Conservation (phyloP, 2,329 filamentous ascomycete genomes). For the Huntiella abstrusa region DNA sequence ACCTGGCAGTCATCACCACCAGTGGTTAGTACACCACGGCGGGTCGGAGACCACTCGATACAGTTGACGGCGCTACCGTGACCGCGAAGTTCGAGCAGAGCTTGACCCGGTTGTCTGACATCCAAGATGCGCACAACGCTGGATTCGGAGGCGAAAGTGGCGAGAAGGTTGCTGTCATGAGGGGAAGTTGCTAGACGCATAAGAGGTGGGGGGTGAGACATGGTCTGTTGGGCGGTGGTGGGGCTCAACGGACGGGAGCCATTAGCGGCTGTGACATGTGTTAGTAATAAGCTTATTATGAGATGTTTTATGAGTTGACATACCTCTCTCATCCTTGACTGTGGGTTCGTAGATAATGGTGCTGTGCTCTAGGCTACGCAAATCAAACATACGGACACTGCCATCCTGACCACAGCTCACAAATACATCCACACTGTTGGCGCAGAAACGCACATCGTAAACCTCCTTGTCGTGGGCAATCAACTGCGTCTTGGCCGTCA, state of each 20-base stretch:
- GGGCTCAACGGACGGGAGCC: constrained; percentile 47
- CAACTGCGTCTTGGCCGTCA: constrained; percentile 93
- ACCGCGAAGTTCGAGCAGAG: constrained; percentile 78
- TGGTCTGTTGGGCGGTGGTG: constrained; percentile 57
- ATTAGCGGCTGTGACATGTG: constrained; percentile 26
- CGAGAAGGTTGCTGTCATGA: constrained; percentile 84
- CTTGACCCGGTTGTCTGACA: constrained; percentile 88
- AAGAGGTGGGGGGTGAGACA: constrained; percentile 58
- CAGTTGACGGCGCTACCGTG: constrained; percentile 75
- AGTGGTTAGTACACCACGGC: constrained; percentile 74
- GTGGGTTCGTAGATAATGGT: constrained; percentile 98
- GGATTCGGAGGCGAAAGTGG: constrained; percentile 92
- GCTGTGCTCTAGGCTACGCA: constrained; percentile 88
- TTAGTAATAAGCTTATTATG: not conserved
- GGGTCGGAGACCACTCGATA: constrained; percentile 83
- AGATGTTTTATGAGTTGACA: not conserved
- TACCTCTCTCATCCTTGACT: constrained; percentile 62
- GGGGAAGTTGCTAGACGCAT: constrained; percentile 75
- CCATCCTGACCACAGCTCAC: constrained; percentile 95
- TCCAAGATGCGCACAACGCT: constrained; percentile 87
- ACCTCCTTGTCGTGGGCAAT: constrained; percentile 99
- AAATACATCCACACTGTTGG: constrained; percentile 95
- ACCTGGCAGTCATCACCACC: constrained; percentile 86
- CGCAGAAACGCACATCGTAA: constrained; percentile 95
- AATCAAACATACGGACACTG: constrained; percentile 95